Evolutionary conservation across 176 grass and related monocot genomes (phyloP), one percentile per base, ranked within the genome.

Genomic region (Aegilops sharonensis): DNA sequence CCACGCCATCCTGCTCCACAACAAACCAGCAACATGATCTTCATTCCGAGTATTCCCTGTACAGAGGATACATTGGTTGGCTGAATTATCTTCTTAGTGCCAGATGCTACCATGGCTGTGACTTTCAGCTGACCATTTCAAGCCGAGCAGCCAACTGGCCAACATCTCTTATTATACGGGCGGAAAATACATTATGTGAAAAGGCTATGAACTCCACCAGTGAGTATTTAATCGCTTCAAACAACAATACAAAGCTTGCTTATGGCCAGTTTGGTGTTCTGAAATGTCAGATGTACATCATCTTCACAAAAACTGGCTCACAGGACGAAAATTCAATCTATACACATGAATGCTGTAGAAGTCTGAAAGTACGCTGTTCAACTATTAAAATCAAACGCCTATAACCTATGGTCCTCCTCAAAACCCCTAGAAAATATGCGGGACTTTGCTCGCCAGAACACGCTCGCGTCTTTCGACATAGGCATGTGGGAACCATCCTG

Each of bases 401-500:
- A 75, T 75, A 75, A 40, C 30, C 9, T 57, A 56, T 21, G 54
- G 24, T 57, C 8, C 52, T 21, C 29, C 30, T 81, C 30, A 47
- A 68, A 79, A 67, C 21, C 61, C 34, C 85, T 93, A 98, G 45
- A 95, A 98, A 62, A 94, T 91, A 79, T 98, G 75, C 10, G 96
- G 91, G 79, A 98, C 84, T 92, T 94, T 98, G 88, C 90, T 94
- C 32, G 93, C 96, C 18, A 92, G 77, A 34, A 98, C 96, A 37
- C 90, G 93, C 14, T 98, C 92, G 37, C 85, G 84, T 78, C 84
- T 94, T 83, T 95, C 90, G 1, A 95, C 62, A 64, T 94, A 98
- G 72, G 67, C 86, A 36, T 91, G 90, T 35, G 96, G 96, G 78
- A 98, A 98, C 96, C 96, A 98, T 75, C 96, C 96, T 0, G 96